phyloP scores from a whole-genome alignment of 2,329 filamentous ascomycete genomes.

The Aaosphaeria pasadenensis region DNA sequence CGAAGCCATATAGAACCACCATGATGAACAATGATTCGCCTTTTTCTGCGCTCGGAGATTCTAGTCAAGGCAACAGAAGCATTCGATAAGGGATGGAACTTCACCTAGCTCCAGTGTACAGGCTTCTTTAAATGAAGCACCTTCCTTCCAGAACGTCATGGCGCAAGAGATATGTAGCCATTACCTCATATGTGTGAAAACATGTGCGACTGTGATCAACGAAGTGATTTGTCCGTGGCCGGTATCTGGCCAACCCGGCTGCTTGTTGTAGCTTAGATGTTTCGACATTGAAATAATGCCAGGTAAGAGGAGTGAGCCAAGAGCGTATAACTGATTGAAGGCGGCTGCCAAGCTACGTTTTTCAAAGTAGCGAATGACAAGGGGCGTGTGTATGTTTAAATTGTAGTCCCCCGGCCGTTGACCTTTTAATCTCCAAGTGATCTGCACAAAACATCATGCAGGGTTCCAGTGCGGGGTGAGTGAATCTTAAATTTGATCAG shows the following conservation, averaged over 20 bases:
- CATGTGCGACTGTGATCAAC: neutral
- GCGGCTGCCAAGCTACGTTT: conserved; percentile 1
- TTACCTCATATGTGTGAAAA: neutral
- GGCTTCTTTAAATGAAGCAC: neutral
- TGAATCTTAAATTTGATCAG: neutral
- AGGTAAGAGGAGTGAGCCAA: conserved; percentile 1
- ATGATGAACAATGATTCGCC: conserved; percentile 1
- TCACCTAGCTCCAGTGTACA: conserved; percentile 1
- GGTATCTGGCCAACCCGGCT: neutral
- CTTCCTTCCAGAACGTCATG: neutral
- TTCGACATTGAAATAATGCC: neutral
- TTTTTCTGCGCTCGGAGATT: neutral
- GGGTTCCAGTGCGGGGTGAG: conserved; percentile 1
- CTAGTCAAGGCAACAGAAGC: neutral
- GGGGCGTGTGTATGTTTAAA: neutral
- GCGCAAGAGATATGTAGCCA: neutral
- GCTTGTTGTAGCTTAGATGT: neutral
- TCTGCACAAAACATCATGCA: neutral
- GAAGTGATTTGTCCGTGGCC: neutral
- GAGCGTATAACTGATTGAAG: conserved; percentile 1
- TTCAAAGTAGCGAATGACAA: conserved; percentile 1
- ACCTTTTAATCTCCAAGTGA: conserved; percentile 1
- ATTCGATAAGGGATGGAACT: neutral
- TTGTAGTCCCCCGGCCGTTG: neutral
- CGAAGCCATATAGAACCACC: neutral